A percentile compares a stretch with the other conserved stretches of the same genome.
Evolutionary conservation across 2,329 filamentous ascomycete species (phyloP).

Genomic region (Penicillium sp.): DNA sequence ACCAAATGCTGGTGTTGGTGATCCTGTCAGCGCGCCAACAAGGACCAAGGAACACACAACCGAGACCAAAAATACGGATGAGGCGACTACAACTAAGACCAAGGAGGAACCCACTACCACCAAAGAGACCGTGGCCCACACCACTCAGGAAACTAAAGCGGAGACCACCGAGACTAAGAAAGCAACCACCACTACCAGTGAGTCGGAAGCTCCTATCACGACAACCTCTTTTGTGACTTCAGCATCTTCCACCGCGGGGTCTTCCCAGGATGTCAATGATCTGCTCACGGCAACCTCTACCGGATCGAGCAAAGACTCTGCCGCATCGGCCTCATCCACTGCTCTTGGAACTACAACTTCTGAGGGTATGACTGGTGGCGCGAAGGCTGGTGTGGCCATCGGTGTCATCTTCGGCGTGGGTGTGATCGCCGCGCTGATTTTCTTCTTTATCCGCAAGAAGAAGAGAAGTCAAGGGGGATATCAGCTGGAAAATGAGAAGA

Average conservation of each 20-base stretch:
- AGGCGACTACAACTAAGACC: slow-evolving; percentile 1
- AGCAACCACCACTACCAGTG: background rate
- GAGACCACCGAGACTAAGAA: slow-evolving; percentile 10
- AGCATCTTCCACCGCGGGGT: slow-evolving; percentile 16
- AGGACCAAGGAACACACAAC: slow-evolving; percentile 12
- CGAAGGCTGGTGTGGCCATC: slow-evolving; percentile 75
- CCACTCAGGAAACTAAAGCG: slow-evolving; percentile 11
- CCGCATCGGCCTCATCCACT: slow-evolving; percentile 21
- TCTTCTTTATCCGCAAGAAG: slow-evolving; percentile 67
- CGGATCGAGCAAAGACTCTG: slow-evolving; percentile 17
- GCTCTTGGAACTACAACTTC: slow-evolving; percentile 18
- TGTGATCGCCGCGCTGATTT: slow-evolving; percentile 57
- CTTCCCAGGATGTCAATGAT: slow-evolving; percentile 11
- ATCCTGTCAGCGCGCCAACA: slow-evolving; percentile 20
- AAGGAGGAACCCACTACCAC: slow-evolving; percentile 10
- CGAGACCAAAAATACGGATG: slow-evolving; percentile 11
- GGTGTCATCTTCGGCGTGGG: slow-evolving; percentile 65
- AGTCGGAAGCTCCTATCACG: background rate
- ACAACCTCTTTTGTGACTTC: slow-evolving; percentile 17
- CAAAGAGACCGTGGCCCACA: slow-evolving; percentile 9
- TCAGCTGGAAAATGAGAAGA: slow-evolving; percentile 57
- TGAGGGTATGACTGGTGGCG: slow-evolving; percentile 38
- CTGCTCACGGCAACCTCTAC: slow-evolving; percentile 13
- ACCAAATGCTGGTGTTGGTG: slow-evolving; percentile 21
- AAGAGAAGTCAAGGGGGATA: slow-evolving; percentile 47